These are phyloP conservation scores for Lonicera japonica DNA, from an alignment of 129 eudicot species.

Conservation along the genomic window DNA sequence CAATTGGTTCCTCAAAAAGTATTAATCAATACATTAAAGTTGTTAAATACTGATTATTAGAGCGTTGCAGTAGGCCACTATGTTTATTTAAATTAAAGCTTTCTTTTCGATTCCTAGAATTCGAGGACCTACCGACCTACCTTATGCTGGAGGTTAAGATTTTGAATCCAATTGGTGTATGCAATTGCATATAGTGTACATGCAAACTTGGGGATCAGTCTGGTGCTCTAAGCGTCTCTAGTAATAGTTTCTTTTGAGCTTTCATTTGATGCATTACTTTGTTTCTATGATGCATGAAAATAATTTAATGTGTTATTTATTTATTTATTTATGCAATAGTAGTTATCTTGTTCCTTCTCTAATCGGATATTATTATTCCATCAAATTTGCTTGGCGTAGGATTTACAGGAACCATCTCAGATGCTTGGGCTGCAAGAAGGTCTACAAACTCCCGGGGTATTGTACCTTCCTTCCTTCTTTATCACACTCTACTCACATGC, in stretches of 20 bases:
- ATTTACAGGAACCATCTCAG: constrained; percentile 57
- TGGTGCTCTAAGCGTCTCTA: too few relatives aligned
- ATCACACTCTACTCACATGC: constrained; percentile 1
- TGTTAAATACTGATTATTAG: too few relatives aligned
- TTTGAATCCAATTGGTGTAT: too few relatives aligned
- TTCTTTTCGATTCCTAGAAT: too few relatives aligned
- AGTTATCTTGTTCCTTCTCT: background rate
- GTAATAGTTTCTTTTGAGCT: background rate
- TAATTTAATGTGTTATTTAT: background rate
- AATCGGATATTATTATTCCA: background rate
- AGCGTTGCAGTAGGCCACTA: too few relatives aligned
- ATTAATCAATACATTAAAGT: too few relatives aligned
- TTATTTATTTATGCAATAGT: too few relatives aligned
- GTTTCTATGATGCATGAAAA: background rate
- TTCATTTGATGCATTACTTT: background rate
- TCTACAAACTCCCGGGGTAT: constrained; percentile 79
- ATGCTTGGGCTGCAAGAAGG: constrained; percentile 53
- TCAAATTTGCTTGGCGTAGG: constrained; percentile 27
- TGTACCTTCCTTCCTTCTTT: constrained; percentile 11
- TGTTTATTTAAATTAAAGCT: too few relatives aligned
- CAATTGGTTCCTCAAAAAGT: too few relatives aligned
- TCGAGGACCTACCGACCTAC: background rate
- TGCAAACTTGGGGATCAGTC: too few relatives aligned
- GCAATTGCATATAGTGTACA: too few relatives aligned
- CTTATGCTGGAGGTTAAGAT: too few relatives aligned